Base-by-base conservation (phyloP, 352 stramenopile species). In the Phytophthora crassamura region DNA sequence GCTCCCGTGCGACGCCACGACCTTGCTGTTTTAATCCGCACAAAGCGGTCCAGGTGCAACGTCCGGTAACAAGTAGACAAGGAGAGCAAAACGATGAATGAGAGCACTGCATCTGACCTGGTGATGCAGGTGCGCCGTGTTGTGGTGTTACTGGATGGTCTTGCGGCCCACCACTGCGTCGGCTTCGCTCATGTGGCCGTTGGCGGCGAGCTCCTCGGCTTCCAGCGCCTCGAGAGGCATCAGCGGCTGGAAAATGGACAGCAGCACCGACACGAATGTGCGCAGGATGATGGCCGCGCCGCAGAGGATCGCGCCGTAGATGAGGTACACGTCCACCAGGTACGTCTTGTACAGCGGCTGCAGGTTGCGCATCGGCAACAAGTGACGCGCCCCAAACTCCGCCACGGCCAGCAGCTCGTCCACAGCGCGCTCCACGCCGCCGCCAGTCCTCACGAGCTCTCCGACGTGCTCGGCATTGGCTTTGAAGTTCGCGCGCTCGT, bases 271-370 rank as follows among this genome's bases (percentile, higher is more conserved):
- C 33, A 90, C 77, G 64, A 90, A 88, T 52, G 86, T 91, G 56
- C 88, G 85, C 38, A 96, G 68, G 41, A 94, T 89, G 57, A 96
- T 84, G n/a, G 83, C 82, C 15, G 86, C 80, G 30, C 80, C 83
- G 57, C 88, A 94, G n/a, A 96, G 74, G 52, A 96, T 92, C 20
- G 76, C 68, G 9, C 80, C 80, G 67, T 96, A 96, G 42, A 96
- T 76, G n/a, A 91, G 61, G 61, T 94, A 94, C 48, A 94, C 88
- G 59, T 94, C 88, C 61, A 96, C 75, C 11, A 96, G 72, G 63
- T 86, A 94, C 64, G 80, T 92, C 75, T 91, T 93, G 81, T 91
- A 88, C 14, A 93, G 69, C 33, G 83, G 80, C 70, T 93, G 84
- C 46, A 78, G 52, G 58, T 84, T 89, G 56, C 72, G 72, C 43